Percentiles rank a stretch among this genome's conserved stretches.
Conservation (phyloP, 2,329 filamentous ascomycete species). For the Helotiales sp. region DNA sequence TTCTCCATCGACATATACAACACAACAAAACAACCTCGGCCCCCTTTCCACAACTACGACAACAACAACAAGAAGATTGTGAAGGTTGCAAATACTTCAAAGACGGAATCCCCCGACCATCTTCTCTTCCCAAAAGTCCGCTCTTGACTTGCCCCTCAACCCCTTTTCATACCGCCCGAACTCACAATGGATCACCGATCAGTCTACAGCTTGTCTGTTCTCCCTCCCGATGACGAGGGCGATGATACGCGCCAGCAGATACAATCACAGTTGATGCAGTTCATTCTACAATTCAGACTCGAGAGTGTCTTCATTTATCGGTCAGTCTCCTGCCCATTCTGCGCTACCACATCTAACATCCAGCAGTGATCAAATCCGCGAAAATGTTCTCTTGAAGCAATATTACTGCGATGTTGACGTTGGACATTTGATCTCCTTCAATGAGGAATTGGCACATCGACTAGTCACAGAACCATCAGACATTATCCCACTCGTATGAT, state of each 20-base stretch:
- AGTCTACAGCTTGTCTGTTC: constrained; percentile 83
- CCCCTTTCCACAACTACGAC: not conserved
- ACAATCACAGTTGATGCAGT: constrained; percentile 82
- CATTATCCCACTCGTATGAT: constrained; percentile 83
- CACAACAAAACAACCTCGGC: not conserved
- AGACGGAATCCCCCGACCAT: too few species aligned
- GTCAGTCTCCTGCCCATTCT: constrained; percentile 52
- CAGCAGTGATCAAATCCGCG: constrained; percentile 85
- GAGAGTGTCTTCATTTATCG: constrained; percentile 96
- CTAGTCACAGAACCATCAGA: constrained; percentile 89
- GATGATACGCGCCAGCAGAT: constrained; percentile 71
- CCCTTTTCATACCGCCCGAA: not conserved
- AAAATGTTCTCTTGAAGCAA: constrained; percentile 92
- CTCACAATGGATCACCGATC: constrained; percentile 81
- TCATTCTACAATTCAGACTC: constrained; percentile 90
- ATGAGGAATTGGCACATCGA: constrained; percentile 90
- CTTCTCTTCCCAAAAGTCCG: not conserved
- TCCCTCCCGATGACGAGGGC: constrained; percentile 67
- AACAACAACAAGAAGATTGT: not conserved
- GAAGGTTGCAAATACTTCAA: too few species aligned
- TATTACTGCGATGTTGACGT: constrained; percentile 98
- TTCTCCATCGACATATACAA: not conserved
- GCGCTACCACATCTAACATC: constrained; percentile 40
- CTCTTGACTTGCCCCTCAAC: constrained; percentile 1
- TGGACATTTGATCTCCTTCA: constrained; percentile 92